Percentiles rank a stretch among this genome's conserved stretches.
Evolutionary conservation across 2,329 filamentous ascomycete species (phyloP).

Genomic region (Teratosphaeria viscida): DNA sequence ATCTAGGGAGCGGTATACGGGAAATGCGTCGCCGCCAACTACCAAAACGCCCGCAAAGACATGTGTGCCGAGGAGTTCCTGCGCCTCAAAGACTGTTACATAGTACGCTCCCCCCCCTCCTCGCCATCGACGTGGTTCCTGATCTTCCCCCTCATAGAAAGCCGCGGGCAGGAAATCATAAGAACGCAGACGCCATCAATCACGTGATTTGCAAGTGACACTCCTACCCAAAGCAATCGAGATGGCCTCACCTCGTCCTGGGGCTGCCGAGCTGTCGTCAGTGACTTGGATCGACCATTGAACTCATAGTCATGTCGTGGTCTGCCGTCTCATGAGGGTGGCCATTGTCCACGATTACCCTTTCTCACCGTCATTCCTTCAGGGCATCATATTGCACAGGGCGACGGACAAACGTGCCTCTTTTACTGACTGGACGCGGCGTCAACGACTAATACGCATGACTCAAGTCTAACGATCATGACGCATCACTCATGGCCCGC

Average conservation of each 20-base stretch:
- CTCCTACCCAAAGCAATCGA: no score
- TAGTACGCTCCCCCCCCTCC: slow-evolving; percentile 42
- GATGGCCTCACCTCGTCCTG: no score
- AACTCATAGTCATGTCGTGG: background rate
- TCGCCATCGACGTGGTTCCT: slow-evolving; percentile 9
- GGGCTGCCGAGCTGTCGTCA: background rate
- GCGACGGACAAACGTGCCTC: no score
- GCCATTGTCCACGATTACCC: no score
- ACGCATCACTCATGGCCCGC: background rate
- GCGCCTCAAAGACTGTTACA: slow-evolving; percentile 73
- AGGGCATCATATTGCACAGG: no score
- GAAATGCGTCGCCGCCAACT: slow-evolving; percentile 82
- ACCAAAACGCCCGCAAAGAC: slow-evolving; percentile 81
- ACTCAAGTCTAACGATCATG: background rate
- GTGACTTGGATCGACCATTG: background rate
- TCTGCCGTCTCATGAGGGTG: no score
- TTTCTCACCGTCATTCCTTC: no score
- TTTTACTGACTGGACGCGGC: no score
- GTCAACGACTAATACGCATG: no score
- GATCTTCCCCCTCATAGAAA: background rate
- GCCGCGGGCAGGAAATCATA: background rate
- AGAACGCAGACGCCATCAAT: background rate
- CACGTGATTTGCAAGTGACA: background rate
- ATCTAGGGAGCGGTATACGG: slow-evolving; percentile 71
- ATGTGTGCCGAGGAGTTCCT: slow-evolving; percentile 83